Percentiles rank a stretch among this genome's conserved stretches.
phyloP scores from a whole-genome alignment of 148 eudicot species.

The Vaccinium vitisidaea region DNA sequence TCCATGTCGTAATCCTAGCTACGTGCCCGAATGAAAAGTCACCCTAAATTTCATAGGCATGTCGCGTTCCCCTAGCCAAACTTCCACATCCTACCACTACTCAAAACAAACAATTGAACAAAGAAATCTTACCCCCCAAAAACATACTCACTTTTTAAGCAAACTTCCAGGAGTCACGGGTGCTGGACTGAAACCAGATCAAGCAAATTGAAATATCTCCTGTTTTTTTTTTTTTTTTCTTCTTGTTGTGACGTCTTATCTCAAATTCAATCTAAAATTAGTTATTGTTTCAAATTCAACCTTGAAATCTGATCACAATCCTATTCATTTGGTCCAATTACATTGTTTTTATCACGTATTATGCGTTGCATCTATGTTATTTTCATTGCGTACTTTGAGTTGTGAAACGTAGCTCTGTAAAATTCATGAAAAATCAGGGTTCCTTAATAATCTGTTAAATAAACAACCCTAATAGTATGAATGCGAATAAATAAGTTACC shows the following conservation, averaged over 20 bases:
- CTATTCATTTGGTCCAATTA: background rate
- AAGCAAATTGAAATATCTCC: background rate
- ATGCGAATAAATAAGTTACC: too few species aligned
- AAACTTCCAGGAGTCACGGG: slow-evolving; percentile 4
- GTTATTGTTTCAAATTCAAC: too few species aligned
- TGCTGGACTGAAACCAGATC: background rate
- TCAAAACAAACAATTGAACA: background rate
- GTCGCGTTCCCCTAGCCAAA: background rate
- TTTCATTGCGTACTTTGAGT: background rate
- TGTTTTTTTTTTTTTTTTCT: too few species aligned
- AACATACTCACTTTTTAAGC: background rate
- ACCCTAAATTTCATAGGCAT: background rate
- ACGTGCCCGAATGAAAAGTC: too few species aligned
- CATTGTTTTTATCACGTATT: background rate
- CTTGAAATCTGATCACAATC: background rate
- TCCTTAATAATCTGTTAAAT: too few species aligned
- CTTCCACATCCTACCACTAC: background rate
- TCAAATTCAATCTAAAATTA: too few species aligned
- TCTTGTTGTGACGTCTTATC: too few species aligned
- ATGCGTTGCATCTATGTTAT: background rate
- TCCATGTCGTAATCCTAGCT: too few species aligned
- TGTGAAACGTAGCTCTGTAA: background rate
- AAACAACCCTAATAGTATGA: too few species aligned
- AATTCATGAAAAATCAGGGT: too few species aligned
- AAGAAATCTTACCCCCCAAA: background rate